Percentiles rank a stretch among this genome's conserved stretches.
Evolutionary conservation across 352 stramenopile genomes (phyloP).

Genomic region (Peronospora farinosa): DNA sequence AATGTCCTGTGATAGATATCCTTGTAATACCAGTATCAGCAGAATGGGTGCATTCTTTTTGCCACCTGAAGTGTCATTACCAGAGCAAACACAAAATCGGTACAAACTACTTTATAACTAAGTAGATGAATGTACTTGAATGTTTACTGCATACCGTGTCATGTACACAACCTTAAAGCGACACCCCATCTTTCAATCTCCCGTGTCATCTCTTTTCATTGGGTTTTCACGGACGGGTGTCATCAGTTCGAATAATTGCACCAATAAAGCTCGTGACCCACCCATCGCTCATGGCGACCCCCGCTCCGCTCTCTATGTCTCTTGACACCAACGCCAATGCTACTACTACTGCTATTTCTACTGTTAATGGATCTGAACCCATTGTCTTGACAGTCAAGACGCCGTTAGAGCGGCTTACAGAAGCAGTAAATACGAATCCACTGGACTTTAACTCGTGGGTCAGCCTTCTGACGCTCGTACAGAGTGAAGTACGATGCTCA

Average conservation of each 20-base stretch:
- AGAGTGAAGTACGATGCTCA: constrained; percentile 42
- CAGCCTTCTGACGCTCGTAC: constrained; percentile 59
- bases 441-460: constrained; percentile 81
- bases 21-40: too few species aligned
- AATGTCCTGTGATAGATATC: too few species aligned
- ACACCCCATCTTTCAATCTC: constrained; percentile 17
- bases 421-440: constrained; percentile 56
- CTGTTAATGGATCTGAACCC: background rate
- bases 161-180: background rate
- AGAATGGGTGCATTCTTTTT: too few species aligned
- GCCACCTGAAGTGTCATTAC: too few species aligned
- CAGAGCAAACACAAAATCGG: too few species aligned
- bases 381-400: constrained; percentile 16
- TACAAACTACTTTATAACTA: too few species aligned
- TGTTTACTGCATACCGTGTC: constrained; percentile 13
- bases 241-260: constrained; percentile 1
- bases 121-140: constrained; percentile 6
- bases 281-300: constrained; percentile 27
- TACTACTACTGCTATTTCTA: background rate
- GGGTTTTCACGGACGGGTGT: constrained; percentile 13
- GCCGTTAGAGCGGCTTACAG: constrained; percentile 44
- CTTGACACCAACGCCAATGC: constrained; percentile 4
- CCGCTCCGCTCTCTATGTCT: constrained; percentile 4
- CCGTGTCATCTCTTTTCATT: background rate
- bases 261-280: constrained; percentile 16